Evolutionary conservation across 805 yeast species (phyloP).

Genomic region (Kockiozyma suomiensis): DNA sequence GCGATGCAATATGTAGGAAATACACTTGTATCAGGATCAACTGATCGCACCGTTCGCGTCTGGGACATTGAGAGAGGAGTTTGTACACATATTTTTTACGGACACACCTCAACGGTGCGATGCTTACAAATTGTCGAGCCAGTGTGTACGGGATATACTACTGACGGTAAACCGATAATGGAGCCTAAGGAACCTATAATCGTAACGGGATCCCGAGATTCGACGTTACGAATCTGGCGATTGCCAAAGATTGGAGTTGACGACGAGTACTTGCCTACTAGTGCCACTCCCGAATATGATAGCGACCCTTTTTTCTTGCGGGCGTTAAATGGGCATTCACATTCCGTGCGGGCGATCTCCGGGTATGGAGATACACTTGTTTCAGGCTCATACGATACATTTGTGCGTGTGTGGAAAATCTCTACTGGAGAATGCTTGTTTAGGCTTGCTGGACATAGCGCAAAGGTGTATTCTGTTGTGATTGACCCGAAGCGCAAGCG

Average conservation of each 20-base stretch:
- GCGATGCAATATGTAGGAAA: constrained; percentile 81
- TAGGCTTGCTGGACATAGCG: constrained; percentile 79
- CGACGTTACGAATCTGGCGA: constrained; percentile 92
- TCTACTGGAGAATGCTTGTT: constrained; percentile 70
- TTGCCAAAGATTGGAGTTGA: constrained; percentile 53
- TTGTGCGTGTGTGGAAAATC: constrained; percentile 91
- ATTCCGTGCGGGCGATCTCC: constrained; percentile 81
- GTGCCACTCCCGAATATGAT: constrained; percentile 12
- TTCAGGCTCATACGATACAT: constrained; percentile 88
- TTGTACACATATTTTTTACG: constrained; percentile 89
- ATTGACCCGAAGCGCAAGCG: constrained; percentile 73
- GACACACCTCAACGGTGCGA: constrained; percentile 88
- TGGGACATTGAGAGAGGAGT: constrained; percentile 86
- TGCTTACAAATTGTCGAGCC: constrained; percentile 60
- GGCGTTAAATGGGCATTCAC: constrained; percentile 72
- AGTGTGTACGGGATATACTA: constrained; percentile 52
- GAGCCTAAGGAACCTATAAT: constrained; percentile 69
- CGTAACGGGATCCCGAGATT: constrained; percentile 88
- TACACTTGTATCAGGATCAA: constrained; percentile 88
- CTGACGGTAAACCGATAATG: constrained; percentile 56
- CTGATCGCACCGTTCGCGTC: constrained; percentile 89
- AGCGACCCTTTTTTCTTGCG: constrained; percentile 63
- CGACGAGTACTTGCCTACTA: constrained; percentile 14
- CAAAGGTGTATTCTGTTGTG: constrained; percentile 85
- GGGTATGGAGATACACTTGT: constrained; percentile 83